Percentiles rank a stretch among this genome's conserved stretches.
Conservation (phyloP, 306 rosid genomes). For the Malus fusca region DNA sequence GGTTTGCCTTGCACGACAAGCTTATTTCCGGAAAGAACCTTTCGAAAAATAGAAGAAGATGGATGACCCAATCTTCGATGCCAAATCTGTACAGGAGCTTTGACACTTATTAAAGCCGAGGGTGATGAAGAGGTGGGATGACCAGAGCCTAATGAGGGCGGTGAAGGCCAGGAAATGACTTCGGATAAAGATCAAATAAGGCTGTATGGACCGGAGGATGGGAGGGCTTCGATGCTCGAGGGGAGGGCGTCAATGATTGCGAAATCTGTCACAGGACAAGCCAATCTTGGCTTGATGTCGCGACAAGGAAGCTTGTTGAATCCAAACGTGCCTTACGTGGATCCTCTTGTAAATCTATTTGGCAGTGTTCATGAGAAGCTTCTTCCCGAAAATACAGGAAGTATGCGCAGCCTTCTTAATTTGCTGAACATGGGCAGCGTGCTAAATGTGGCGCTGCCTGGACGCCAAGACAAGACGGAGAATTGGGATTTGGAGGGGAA, state of each 20-base stretch:
- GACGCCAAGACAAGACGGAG: constrained; percentile 12
- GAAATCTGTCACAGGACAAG: constrained; percentile 23
- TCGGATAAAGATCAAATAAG: constrained; percentile 25
- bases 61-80: no score
- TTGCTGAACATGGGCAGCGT: constrained; percentile 14
- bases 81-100: no score
- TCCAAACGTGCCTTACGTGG: constrained; percentile 18
- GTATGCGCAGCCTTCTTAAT: constrained; percentile 22
- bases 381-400: constrained; percentile 17
- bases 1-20: no score
- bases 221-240: constrained; percentile 19
- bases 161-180: constrained; percentile 7
- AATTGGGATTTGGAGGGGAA: constrained; percentile 30
- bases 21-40: no score
- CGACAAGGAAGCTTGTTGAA: constrained; percentile 29
- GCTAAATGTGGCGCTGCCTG: constrained; percentile 13
- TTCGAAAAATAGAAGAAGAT: no score
- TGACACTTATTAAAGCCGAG: no score
- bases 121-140: no score
- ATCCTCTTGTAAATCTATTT: constrained; percentile 37
- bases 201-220: constrained; percentile 32
- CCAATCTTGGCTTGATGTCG: constrained; percentile 19
- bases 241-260: constrained; percentile 27
- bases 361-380: constrained; percentile 40
- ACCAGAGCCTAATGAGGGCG: no score